Base-by-base conservation (phyloP, 2,329 filamentous ascomycete genomes). In the Plectosphaerella cucumerina region DNA sequence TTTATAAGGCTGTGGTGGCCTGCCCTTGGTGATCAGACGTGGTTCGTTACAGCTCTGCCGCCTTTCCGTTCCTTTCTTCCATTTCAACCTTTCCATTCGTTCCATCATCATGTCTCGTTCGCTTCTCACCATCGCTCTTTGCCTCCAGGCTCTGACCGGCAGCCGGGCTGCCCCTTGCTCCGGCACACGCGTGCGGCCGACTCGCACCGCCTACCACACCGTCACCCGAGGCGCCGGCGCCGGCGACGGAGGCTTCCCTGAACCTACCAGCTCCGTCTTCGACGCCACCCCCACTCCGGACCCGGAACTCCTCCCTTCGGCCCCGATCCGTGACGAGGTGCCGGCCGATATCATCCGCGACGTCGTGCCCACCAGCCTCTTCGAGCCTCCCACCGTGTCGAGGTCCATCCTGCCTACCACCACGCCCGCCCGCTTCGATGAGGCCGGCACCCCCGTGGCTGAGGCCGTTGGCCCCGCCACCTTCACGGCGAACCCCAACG, bases 391-490 rank as follows among this genome's bases (percentile, higher is more conserved):
- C 17, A 3, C 39, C n/a, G 39, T 20, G n/a, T 18, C 39, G 12
- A 11, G 14, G n/a, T 17, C 15, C 3, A 10, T 18, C 10, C 10
- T 17, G n/a, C 39, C 39, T 5, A 42, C 15, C 14, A 12, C n/a
- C 10, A 42, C 39, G 2, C 39, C 17, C 5, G 26, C 26, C 26
- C 26, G 26, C 4, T 31, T 31, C 26, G 39, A 42, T 6, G 39
- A 39, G 22, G 44, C 22, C 21, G 21, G 20, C 37, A n/a, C 45
- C 89, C 64, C 44, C 14, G 43, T 43, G 22, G 50, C 14, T 18
- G 50, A 43, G 31, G 51, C 49, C 33, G 53, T 39, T 14, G 53
- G 53, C 31, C 61, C 60, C 9, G 56, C 61, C 3, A 54, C 57
- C 10, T 68, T 63, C 44, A 60, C 57, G 0, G 59, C 63, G 11